These are phyloP conservation scores for Drosera spatulata DNA, from an alignment of 179 eudicot genomes.

Conservation along the genomic window DNA sequence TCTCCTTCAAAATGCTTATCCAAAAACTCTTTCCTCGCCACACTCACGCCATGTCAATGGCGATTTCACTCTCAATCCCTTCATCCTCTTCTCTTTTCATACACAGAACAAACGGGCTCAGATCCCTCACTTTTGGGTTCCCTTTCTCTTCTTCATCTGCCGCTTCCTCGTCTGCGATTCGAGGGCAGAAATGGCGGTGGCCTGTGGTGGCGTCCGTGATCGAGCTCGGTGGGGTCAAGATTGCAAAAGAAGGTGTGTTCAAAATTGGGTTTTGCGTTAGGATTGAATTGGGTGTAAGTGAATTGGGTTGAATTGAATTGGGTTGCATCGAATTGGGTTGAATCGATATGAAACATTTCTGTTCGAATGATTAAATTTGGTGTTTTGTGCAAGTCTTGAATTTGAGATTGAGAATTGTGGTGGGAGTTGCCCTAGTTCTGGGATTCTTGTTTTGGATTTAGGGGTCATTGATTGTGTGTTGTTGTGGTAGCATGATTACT, in stretches of 20 bases:
- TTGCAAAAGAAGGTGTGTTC: slow-evolving; percentile 44
- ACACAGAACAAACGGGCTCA: slow-evolving; percentile 16
- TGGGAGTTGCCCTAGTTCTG: too few relatives aligned
- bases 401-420: too few relatives aligned
- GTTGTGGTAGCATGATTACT: too few relatives aligned
- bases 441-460: too few relatives aligned
- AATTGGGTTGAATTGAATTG: not conserved
- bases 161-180: slow-evolving; percentile 17
- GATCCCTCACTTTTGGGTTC: slow-evolving; percentile 13
- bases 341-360: too few relatives aligned
- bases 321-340: too few relatives aligned
- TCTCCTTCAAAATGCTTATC: too few relatives aligned
- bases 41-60: slow-evolving; percentile 1
- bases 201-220: slow-evolving; percentile 29
- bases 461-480: too few relatives aligned
- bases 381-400: too few relatives aligned
- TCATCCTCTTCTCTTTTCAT: slow-evolving; percentile 27
- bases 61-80: slow-evolving; percentile 15
- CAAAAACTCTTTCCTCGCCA: too few relatives aligned
- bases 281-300: slow-evolving; percentile 1
- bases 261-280: slow-evolving; percentile 5
- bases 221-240: slow-evolving; percentile 51
- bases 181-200: slow-evolving; percentile 22
- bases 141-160: slow-evolving; percentile 19
- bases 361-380: too few relatives aligned